Evolutionary conservation across 2,329 filamentous ascomycete genomes (phyloP).

Genomic region (Neopestalotiopsis rosae): DNA sequence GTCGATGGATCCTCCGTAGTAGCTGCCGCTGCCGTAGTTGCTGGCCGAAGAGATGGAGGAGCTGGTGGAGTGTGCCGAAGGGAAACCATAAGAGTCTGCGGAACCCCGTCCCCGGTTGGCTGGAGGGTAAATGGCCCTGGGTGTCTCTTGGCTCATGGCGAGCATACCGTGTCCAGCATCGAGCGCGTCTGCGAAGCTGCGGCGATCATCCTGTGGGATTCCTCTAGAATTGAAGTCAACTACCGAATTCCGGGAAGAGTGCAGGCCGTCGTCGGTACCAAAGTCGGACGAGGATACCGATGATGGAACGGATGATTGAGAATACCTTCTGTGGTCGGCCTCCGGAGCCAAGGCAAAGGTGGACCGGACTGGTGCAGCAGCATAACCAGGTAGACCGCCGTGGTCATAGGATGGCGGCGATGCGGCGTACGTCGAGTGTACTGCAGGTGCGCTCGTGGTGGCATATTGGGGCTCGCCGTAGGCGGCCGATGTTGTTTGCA

Average conservation of each 20-base stretch:
- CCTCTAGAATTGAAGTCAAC: conserved; percentile 69
- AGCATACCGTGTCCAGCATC: conserved; percentile 95
- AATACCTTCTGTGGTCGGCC: conserved; percentile 71
- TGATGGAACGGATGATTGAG: conserved; percentile 77
- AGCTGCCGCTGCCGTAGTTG: conserved; percentile 75
- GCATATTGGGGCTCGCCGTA: conserved; percentile 75
- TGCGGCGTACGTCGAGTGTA: conserved; percentile 68
- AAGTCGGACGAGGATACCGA: conserved; percentile 55
- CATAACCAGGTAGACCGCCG: conserved; percentile 69
- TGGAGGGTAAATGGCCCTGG: conserved; percentile 84
- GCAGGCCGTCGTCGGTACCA: conserved; percentile 40
- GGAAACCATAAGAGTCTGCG: conserved; percentile 89
- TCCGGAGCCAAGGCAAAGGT: conserved; percentile 63
- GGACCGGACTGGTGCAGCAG: conserved; percentile 66
- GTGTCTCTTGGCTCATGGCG: conserved; percentile 93
- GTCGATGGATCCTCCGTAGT: conserved; percentile 85
- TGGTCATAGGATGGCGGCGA: conserved; percentile 73
- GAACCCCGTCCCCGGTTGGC: conserved; percentile 69
- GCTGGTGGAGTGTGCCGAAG: conserved; percentile 80
- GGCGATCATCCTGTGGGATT: conserved; percentile 59
- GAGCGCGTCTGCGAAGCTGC: conserved; percentile 85
- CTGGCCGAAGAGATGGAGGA: conserved; percentile 89
- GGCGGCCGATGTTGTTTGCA: conserved; percentile 65
- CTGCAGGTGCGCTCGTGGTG: conserved; percentile 69
- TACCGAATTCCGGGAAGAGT: conserved; percentile 63